Percentiles rank a stretch among this genome's conserved stretches.
phyloP scores from a whole-genome alignment of 441 rosid species.

The Populus tomentosa region DNA sequence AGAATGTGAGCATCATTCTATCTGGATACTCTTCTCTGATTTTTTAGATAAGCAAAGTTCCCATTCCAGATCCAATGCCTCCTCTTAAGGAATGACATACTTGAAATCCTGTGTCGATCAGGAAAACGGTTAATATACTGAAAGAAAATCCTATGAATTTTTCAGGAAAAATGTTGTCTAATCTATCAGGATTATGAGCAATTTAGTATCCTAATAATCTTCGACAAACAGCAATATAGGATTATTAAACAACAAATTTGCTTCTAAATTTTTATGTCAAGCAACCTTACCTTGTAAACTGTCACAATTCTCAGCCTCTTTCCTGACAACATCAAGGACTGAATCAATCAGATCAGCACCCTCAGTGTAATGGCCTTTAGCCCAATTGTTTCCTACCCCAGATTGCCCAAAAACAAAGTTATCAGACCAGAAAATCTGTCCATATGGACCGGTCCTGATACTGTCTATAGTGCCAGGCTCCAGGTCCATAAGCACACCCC shows the following conservation, averaged over 20 bases:
- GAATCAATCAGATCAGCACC: constrained; percentile 8
- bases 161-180: neutral
- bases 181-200: neutral
- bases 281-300: neutral
- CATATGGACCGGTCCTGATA: neutral
- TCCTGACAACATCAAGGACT: constrained; percentile 5
- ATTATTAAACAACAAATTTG: neutral
- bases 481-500: constrained; percentile 12
- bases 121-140: neutral
- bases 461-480: constrained; percentile 10
- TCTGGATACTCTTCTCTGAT: no score
- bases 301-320: constrained; percentile 13
- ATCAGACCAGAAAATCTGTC: no score
- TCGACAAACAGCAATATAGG: neutral
- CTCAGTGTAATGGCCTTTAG: constrained; percentile 1
- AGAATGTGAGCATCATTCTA: no score
- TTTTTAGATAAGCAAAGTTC: no score
- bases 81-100: neutral
- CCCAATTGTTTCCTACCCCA: no score
- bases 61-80: no score
- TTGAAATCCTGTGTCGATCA: constrained; percentile 2
- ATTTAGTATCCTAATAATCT: neutral
- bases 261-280: neutral
- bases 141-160: neutral
- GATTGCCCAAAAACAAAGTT: no score